Conservation (phyloP, 345 rosid species). For the Laguncularia racemosa region DNA sequence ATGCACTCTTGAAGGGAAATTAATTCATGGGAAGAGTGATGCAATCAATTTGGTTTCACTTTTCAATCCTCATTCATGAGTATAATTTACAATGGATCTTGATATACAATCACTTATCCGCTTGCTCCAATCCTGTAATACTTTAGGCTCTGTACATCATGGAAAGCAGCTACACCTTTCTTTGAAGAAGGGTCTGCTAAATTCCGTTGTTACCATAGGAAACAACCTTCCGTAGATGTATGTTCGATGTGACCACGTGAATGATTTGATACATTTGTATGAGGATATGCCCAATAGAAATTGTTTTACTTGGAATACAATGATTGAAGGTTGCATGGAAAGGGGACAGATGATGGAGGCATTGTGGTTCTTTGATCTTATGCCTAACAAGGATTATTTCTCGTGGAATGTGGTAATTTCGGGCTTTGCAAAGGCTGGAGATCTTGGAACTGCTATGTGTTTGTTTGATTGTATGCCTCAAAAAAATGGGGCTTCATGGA, state of each 20-base stretch:
- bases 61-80: too few relatives aligned
- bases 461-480: constrained; percentile 60
- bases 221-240: constrained; percentile 52
- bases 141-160: constrained; percentile 22
- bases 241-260: constrained; percentile 25
- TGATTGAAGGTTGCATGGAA: constrained; percentile 8
- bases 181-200: constrained; percentile 50
- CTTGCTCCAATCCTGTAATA: constrained; percentile 32
- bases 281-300: constrained; percentile 64
- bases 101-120: constrained; percentile 21
- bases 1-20: too few relatives aligned
- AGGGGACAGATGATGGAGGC: not conserved
- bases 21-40: too few relatives aligned
- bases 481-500: constrained; percentile 47
- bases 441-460: constrained; percentile 37
- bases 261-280: constrained; percentile 41
- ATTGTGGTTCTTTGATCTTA: constrained; percentile 14
- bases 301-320: constrained; percentile 31
- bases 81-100: constrained; percentile 13
- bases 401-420: constrained; percentile 69
- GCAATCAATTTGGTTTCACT: too few relatives aligned
- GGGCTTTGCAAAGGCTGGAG: constrained; percentile 55
- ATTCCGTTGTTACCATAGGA: constrained; percentile 34
- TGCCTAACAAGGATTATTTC: constrained; percentile 48
- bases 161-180: constrained; percentile 53